Percentiles rank a stretch among this genome's conserved stretches.
Evolutionary conservation across 2,329 filamentous ascomycete species (phyloP).

Genomic region (Laburnicola sp.): DNA sequence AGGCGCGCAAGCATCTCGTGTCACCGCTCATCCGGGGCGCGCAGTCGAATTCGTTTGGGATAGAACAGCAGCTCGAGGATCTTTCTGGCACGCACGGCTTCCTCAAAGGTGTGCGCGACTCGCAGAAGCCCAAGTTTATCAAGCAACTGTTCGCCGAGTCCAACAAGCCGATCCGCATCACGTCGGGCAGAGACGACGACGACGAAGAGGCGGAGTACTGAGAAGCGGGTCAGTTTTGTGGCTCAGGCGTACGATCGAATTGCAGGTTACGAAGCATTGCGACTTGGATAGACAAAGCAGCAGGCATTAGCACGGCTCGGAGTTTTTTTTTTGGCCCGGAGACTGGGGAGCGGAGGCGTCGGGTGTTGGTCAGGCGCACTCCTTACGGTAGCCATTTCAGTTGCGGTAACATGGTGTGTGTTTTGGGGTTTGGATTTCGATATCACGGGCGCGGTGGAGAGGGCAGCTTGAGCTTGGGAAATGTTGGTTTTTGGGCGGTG

Average conservation of each 20-base stretch:
- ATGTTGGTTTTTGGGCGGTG: too few relatives aligned
- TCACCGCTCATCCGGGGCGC: slow-evolving; percentile 77
- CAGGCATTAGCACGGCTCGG: slow-evolving; percentile 1
- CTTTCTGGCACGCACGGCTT: slow-evolving; percentile 79
- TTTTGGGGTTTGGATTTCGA: too few relatives aligned
- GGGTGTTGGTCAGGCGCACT: slow-evolving; percentile 2
- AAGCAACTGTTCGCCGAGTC: slow-evolving; percentile 65
- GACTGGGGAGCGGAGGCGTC: slow-evolving; percentile 5
- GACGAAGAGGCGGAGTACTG: slow-evolving; percentile 22
- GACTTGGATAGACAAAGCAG: slow-evolving; percentile 14
- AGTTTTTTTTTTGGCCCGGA: slow-evolving; percentile 7
- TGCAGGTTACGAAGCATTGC: slow-evolving; percentile 16
- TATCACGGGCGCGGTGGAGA: too few relatives aligned
- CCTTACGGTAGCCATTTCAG: too few relatives aligned
- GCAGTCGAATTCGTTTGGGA: slow-evolving; percentile 67
- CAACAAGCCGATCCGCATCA: slow-evolving; percentile 35
- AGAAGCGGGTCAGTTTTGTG: not conserved
- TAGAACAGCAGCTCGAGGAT: slow-evolving; percentile 85
- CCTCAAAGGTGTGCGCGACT: slow-evolving; percentile 72
- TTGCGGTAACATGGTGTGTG: too few relatives aligned
- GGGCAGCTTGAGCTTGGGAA: too few relatives aligned
- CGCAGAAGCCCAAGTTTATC: slow-evolving; percentile 82
- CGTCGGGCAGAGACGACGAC: slow-evolving; percentile 19
- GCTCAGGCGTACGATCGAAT: not conserved
- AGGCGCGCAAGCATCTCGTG: slow-evolving; percentile 78